phyloP scores from a whole-genome alignment of 2,329 filamentous ascomycete genomes.

The Stagonosporopsis rhizophila region DNA sequence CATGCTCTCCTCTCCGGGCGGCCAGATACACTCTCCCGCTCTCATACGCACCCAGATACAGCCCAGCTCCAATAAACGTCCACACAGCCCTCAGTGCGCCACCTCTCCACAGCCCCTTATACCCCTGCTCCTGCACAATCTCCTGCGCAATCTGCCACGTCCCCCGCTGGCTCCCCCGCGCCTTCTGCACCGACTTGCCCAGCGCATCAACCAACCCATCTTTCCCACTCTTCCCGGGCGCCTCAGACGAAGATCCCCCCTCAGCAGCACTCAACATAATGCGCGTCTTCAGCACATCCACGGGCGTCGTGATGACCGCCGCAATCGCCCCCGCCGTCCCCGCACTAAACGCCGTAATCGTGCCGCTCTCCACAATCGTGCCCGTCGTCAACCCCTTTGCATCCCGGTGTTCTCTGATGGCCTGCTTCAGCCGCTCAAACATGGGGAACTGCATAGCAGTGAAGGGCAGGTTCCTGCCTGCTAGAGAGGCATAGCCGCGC shows the following conservation, averaged over 20 bases:
- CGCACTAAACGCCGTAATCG: constrained; percentile 76
- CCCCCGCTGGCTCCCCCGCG: constrained; percentile 45
- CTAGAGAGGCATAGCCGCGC: constrained; percentile 81
- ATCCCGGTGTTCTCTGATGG: constrained; percentile 58
- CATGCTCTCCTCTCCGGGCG: constrained; percentile 51
- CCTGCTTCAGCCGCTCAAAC: constrained; percentile 73
- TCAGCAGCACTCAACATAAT: constrained; percentile 73
- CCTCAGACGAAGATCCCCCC: not conserved
- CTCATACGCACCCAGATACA: constrained; percentile 89
- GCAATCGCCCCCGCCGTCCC: constrained; percentile 76
- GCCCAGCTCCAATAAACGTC: constrained; percentile 81
- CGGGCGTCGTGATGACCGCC: constrained; percentile 83
- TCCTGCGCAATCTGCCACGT: constrained; percentile 68
- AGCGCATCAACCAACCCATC: constrained; percentile 50
- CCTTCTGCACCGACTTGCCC: constrained; percentile 46
- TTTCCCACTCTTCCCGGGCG: constrained; percentile 1
- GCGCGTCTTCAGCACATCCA: constrained; percentile 88
- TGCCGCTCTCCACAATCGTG: constrained; percentile 68
- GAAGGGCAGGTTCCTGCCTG: constrained; percentile 83
- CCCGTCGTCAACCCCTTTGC: constrained; percentile 46
- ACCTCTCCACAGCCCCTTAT: constrained; percentile 79
- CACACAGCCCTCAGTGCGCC: constrained; percentile 75
- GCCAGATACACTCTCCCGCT: constrained; percentile 68
- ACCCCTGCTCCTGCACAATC: constrained; percentile 70
- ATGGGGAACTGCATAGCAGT: constrained; percentile 89